phyloP scores from a whole-genome alignment of 345 rosid species.

The Corchorus capsularis region DNA sequence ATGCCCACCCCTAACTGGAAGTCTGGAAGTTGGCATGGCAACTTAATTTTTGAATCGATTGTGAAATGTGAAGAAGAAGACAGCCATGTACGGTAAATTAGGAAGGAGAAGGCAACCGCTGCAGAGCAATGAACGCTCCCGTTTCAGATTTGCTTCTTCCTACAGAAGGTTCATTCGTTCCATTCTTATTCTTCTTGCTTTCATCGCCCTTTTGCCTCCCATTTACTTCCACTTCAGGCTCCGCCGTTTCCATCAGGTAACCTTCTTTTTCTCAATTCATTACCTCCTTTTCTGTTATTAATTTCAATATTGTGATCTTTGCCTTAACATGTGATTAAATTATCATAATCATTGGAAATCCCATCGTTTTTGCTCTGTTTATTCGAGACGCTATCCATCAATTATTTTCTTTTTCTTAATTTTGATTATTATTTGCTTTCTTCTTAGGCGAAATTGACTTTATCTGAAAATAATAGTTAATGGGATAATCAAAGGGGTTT shows the following conservation, averaged over 20 bases:
- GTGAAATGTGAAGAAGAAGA: too few species aligned
- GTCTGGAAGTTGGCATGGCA: too few species aligned
- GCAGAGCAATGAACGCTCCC: background rate
- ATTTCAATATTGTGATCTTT: background rate
- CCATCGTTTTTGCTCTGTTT: too few species aligned
- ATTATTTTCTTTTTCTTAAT: background rate
- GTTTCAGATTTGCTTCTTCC: slow-evolving; percentile 34
- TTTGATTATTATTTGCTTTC: background rate
- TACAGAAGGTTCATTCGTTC: slow-evolving; percentile 39
- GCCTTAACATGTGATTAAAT: background rate
- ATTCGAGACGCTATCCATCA: background rate
- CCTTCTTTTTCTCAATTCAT: slow-evolving; percentile 3
- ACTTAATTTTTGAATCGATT: too few species aligned
- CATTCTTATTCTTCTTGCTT: slow-evolving; percentile 54
- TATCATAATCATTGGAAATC: too few species aligned
- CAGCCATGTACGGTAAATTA: slow-evolving; percentile 6
- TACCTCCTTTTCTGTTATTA: background rate
- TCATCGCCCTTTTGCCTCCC: slow-evolving; percentile 78
- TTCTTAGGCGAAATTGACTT: background rate
- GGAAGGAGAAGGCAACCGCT: slow-evolving; percentile 15
- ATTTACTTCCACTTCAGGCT: slow-evolving; percentile 84
- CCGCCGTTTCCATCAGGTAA: slow-evolving; percentile 65
- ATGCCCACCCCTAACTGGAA: too few species aligned
- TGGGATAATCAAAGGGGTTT: background rate
- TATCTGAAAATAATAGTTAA: too few species aligned